These are phyloP conservation scores for Syncephalis fuscata DNA, from an alignment of 371 early-diverging fungal genomes.

Conservation along the genomic window DNA sequence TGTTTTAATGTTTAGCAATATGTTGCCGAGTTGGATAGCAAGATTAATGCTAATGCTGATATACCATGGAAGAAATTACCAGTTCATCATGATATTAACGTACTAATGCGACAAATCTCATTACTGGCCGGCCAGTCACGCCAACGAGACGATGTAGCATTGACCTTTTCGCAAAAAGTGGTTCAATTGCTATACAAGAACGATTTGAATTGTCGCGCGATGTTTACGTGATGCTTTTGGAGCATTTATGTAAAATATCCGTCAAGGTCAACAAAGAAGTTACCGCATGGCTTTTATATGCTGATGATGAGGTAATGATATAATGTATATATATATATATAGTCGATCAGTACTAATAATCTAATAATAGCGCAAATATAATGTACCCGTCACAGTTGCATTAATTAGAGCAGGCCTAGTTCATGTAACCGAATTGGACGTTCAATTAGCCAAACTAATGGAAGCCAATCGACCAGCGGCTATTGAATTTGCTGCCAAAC, in stretches of 20 bases:
- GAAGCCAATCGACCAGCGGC: constrained; percentile 51
- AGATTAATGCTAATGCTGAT: constrained; percentile 33
- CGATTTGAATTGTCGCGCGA: constrained; percentile 57
- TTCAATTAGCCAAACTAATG: constrained; percentile 66
- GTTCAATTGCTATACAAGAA: constrained; percentile 65
- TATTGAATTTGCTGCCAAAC: constrained; percentile 58
- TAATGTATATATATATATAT: neutral
- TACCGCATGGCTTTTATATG: constrained; percentile 79
- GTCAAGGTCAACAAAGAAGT: constrained; percentile 65
- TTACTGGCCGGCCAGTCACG: constrained; percentile 40
- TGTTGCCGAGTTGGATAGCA: constrained; percentile 58
- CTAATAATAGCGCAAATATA: constrained; percentile 45
- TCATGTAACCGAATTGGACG: constrained; percentile 62
- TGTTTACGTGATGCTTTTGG: constrained; percentile 63
- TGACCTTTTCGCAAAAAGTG: constrained; percentile 73
- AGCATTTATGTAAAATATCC: constrained; percentile 62
- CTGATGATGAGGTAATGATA: constrained; percentile 72
- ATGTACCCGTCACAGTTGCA: constrained; percentile 66
- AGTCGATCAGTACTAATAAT: too few species aligned
- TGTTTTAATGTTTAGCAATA: constrained; percentile 23
- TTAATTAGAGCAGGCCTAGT: constrained; percentile 66
- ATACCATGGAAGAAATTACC: constrained; percentile 24
- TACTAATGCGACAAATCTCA: constrained; percentile 51
- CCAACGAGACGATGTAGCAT: constrained; percentile 56
- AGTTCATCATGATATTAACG: constrained; percentile 55